Evolutionary conservation across 345 rosid genomes (phyloP), one percentile per base, ranked within the genome.

Genomic region (Kandelia obovata): DNA sequence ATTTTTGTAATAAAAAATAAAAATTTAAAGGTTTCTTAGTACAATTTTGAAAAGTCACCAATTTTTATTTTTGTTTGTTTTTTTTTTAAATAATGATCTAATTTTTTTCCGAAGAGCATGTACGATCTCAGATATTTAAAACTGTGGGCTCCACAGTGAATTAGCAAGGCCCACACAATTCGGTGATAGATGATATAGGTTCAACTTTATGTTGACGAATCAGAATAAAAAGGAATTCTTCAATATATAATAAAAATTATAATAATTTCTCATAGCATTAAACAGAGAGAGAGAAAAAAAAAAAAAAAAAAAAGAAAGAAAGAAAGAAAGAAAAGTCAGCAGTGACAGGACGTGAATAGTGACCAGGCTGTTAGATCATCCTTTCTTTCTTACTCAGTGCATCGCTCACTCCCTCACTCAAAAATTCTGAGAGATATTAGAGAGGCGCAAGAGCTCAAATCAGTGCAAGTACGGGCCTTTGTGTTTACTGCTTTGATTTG

Each of bases 211-310:
- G 32, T 25, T 15, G 19, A 51, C 25, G 6, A 9, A 15, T 21
- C 15, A 34, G 58, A 63, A 30, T 46, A 67, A 75, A 71, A 77
- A 75, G 65, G 71, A 73, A 66, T 53, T 78, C 84, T 21, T 21
- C 21, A 21, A 21, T 21, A 21, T 21, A 21, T 21, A 21, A 21
- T 21, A 21, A 21, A 21, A 21, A 21, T 21, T 21, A 21, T 21
- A 21, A 21, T 21, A 21, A 39, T 9, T 10, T 9, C 1, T 39
- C 3, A 1, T 0, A 10, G 49, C 49, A 43, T 43, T 43, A 39
- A 56, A 5, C 20, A 35, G 8, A 7, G 43, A 6, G 39, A 6
- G 1, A 35, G 8, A 35, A 7, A 35, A 7, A 34, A 5, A 34
- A 5, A 32, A 5, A 34, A 37, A 2, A 68, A n/a, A n/a, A 56